Evolutionary conservation across 2,329 filamentous ascomycete genomes (phyloP), one percentile per base, ranked within the genome.

Genomic region (Dothidotthia symphoricarpi): DNA sequence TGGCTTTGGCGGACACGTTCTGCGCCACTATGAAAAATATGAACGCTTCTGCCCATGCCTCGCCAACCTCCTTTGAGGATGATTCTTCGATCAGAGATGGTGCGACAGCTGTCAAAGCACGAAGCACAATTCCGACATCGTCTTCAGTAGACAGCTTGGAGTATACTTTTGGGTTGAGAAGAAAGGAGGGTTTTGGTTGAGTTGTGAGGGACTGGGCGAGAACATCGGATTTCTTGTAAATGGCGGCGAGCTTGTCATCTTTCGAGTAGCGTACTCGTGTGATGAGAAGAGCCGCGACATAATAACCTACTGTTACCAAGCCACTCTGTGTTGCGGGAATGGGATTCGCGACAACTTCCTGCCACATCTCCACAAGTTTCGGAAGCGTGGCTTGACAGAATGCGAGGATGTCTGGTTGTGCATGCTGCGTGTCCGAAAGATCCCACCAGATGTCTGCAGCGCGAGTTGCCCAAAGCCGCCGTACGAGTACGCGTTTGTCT

Each of bases 91-190:
- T 68, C 3, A 89, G 63, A 13, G 74, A 71, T 12, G 73, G 63
- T 12, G 82, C 76, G 12, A 85, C 69, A 16, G 82, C 77, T 12
- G 77, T 71, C 32, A 97, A 71, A 19, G 88, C 84, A 48, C 81
- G 79, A 28, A 83, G 72, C 34, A 87, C 77, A 87, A 93, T 96
- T 36, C 72, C 74, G 14, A 89, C 72, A 55, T 98, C 93, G 36
- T 90, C 86, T 39, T 85, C 81, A 1, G 75, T 69, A 2, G 77
- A 75, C 16, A 95, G 59, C 60, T 95, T 96, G 25, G 83, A 82
- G 67, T 93, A 97, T 4, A 95, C 80, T 45, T 86, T 85, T 24
- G 85, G 78, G 56, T 87, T 95, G 5, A 97, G 75, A 14, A 97
- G 72, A 63, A 95, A 93, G 0, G 91, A 95, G 11, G 86, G 83